Evolutionary conservation across 192 early-diverging fungal genomes (phyloP).

Genomic region (Phlyctochytrium arcticum): DNA sequence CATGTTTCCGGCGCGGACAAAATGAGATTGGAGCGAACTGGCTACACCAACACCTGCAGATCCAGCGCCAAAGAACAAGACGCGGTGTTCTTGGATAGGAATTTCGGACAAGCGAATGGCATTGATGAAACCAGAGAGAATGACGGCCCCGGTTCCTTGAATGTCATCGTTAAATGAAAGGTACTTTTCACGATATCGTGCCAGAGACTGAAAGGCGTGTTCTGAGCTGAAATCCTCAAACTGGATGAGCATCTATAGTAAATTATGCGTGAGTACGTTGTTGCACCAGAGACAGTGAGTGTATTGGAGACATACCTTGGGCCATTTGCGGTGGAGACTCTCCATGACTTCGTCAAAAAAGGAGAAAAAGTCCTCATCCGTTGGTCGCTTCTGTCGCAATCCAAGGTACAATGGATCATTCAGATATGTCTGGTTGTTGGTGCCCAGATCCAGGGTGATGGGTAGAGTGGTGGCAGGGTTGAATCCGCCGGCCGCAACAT

Average conservation of each 20-base stretch:
- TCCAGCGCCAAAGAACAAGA: slow-evolving; percentile 93
- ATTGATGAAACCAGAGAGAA: slow-evolving; percentile 89
- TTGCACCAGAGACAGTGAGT: background rate
- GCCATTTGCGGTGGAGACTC: slow-evolving; percentile 66
- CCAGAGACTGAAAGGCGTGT: slow-evolving; percentile 83
- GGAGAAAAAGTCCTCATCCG: slow-evolving; percentile 66
- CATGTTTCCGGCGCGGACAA: slow-evolving; percentile 11
- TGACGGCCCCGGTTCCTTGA: slow-evolving; percentile 87
- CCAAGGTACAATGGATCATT: slow-evolving; percentile 91
- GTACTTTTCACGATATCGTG: slow-evolving; percentile 68
- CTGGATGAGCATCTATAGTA: slow-evolving; percentile 65
- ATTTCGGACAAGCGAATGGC: slow-evolving; percentile 59
- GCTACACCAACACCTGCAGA: slow-evolving; percentile 95
- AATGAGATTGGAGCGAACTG: slow-evolving; percentile 24
- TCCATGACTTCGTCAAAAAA: slow-evolving; percentile 81
- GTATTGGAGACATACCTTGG: slow-evolving; percentile 38
- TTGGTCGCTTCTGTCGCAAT: slow-evolving; percentile 56
- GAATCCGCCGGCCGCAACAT: slow-evolving; percentile 63
- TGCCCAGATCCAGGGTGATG: slow-evolving; percentile 89
- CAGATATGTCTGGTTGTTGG: slow-evolving; percentile 76
- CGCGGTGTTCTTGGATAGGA: slow-evolving; percentile 68
- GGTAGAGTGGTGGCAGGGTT: slow-evolving; percentile 84
- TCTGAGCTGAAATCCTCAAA: slow-evolving; percentile 96
- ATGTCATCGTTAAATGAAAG: slow-evolving; percentile 96
- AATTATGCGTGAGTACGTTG: no score